Base-by-base conservation (phyloP, 352 stramenopile species). In the Plasmopara muralis region DNA sequence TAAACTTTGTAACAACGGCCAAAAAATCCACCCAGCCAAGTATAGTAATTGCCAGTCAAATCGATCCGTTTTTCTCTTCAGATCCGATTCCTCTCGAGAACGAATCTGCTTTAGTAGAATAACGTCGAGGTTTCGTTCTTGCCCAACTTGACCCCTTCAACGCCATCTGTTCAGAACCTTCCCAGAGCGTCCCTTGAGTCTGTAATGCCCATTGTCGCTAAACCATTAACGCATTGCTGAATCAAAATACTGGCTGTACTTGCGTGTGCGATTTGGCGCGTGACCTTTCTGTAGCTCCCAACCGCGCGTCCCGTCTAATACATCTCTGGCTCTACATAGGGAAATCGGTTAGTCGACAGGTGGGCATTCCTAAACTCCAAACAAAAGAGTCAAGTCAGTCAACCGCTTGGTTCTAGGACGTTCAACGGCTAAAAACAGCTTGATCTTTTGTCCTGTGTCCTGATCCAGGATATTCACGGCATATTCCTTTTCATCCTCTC, bases 281-380 rank as follows among this genome's bases (percentile, higher is more conserved):
- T 28, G 45, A 45, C 53, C 45, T 42, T 42, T 50, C 31, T 15
- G 10, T 37, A 50, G 30, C 15, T 30, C 30, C 12, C 47, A 45
- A 53, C 47, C 29, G 41, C n/a, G 10, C 28, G 53, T 37, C 50
- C 44, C 43, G 57, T 60, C 51, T 50, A n/a, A 15, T 42, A 28
- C 33, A 31, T 31, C 45, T 42, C 50, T 55, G 50, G 50, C 57
- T 56, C 46, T 37, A 60, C 57, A 64, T 39, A 53, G 42, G 18
- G 30, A 45, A 53, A 15, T 20, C 49, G 45, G 35, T 60, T 64
- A 54, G 49, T 60, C 46, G 59, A 63, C 58, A 47, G 47, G 15
- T 40, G 25, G 30, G 34, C 58, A 66, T 62, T 66, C 43, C 38
- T 28, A 34, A 66, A 66, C 47, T 62, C 55, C 14, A 47, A 43